Evolutionary conservation across 202 grass and related monocot genomes (phyloP).

Genomic region (Saccharum hybrid): DNA sequence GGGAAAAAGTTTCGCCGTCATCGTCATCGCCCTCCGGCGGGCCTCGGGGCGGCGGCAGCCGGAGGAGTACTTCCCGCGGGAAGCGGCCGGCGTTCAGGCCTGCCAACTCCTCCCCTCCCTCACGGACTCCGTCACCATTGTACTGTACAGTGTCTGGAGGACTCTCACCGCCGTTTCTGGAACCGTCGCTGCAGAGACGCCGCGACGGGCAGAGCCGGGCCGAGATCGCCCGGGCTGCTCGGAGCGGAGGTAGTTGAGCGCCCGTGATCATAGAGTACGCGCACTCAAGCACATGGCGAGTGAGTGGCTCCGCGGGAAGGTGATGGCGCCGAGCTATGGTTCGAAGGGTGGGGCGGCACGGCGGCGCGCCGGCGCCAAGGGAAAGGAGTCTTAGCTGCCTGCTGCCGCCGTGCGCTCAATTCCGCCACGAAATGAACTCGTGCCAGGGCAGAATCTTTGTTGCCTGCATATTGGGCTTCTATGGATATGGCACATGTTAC

Average conservation of each 20-base stretch:
- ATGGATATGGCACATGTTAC: background rate
- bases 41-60: slow-evolving; percentile 48
- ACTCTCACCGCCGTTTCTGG: slow-evolving; percentile 22
- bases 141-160: background rate
- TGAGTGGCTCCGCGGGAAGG: background rate
- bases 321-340: slow-evolving; percentile 13
- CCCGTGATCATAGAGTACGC: slow-evolving; percentile 38
- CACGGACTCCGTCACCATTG: background rate
- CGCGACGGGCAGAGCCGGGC: slow-evolving; percentile 38
- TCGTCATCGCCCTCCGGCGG: slow-evolving; percentile 32
- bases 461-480: background rate
- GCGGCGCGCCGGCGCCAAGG: background rate
- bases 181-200: slow-evolving; percentile 38
- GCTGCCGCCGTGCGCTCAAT: background rate
- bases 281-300: slow-evolving; percentile 25
- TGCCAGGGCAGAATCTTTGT: background rate
- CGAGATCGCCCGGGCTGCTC: slow-evolving; percentile 35
- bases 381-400: background rate
- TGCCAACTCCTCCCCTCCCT: slow-evolving; percentile 18
- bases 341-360: background rate
- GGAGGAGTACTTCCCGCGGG: slow-evolving; percentile 59
- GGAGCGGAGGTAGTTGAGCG: slow-evolving; percentile 16
- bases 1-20: slow-evolving; percentile 33
- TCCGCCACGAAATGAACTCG: background rate
- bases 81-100: slow-evolving; percentile 43